These are phyloP conservation scores for Colletotrichum camelliae DNA, from an alignment of 2,329 filamentous ascomycete species.

Conservation along the genomic window DNA sequence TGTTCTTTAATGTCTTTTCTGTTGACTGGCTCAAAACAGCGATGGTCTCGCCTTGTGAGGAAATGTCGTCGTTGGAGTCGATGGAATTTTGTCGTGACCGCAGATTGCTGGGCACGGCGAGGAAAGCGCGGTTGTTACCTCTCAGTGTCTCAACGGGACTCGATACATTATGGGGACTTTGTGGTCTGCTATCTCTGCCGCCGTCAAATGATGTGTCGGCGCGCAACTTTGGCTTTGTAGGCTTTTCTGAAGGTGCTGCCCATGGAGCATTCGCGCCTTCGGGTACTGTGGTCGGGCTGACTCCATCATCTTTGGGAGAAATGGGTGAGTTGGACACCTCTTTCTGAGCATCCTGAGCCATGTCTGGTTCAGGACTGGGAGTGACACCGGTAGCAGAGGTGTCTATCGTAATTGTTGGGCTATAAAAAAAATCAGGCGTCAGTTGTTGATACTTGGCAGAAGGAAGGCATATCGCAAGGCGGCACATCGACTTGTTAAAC, in stretches of 20 bases:
- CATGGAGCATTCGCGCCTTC: constrained; percentile 34
- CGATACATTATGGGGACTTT: constrained; percentile 76
- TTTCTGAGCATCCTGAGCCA: constrained; percentile 30
- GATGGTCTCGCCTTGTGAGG: constrained; percentile 68
- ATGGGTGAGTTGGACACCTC: constrained; percentile 36
- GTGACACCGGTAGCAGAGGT: constrained; percentile 45
- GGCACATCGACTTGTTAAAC: constrained; percentile 24
- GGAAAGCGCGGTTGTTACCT: constrained; percentile 57
- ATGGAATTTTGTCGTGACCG: constrained; percentile 73
- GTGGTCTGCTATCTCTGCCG: constrained; percentile 62
- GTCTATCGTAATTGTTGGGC: constrained; percentile 61
- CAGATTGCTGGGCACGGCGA: constrained; percentile 68
- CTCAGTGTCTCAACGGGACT: constrained; percentile 54
- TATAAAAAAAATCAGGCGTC: constrained; percentile 27
- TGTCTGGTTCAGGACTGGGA: constrained; percentile 30
- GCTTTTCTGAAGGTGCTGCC: constrained; percentile 27
- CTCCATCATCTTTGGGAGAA: constrained; percentile 41
- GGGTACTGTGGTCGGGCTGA: constrained; percentile 43
- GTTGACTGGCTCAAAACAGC: constrained; percentile 51
- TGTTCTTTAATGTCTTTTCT: constrained; percentile 44
- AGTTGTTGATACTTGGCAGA: constrained; percentile 1
- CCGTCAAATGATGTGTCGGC: constrained; percentile 68
- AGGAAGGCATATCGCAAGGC: neutral
- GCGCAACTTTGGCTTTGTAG: constrained; percentile 49
- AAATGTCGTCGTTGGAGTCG: constrained; percentile 66